Evolutionary conservation across 371 early-diverging fungal genomes (phyloP).

Genomic region (Lichtheimia ornata): DNA sequence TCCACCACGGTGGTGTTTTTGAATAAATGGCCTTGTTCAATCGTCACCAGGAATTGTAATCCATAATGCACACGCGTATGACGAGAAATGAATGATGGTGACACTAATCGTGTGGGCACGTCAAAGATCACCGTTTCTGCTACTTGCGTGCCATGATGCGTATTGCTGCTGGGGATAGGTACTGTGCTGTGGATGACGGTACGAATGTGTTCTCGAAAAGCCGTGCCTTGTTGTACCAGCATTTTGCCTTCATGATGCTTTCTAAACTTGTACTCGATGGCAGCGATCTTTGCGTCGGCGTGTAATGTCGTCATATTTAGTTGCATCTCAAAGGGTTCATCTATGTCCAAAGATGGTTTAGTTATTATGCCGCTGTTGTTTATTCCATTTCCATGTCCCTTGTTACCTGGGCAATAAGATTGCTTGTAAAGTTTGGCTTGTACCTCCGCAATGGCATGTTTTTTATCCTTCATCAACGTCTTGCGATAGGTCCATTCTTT

Average conservation of each 20-base stretch:
- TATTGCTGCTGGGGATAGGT: slow-evolving; percentile 13
- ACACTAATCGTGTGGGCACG: slow-evolving; percentile 48
- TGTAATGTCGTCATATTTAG: slow-evolving; percentile 25
- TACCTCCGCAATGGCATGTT: slow-evolving; percentile 31
- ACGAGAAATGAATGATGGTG: slow-evolving; percentile 42
- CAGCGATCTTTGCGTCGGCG: slow-evolving; percentile 32
- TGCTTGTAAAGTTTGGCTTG: slow-evolving; percentile 39
- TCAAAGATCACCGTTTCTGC: slow-evolving; percentile 32
- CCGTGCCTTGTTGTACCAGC: slow-evolving; percentile 46
- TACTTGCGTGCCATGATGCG: neutral
- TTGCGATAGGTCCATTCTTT: slow-evolving; percentile 40
- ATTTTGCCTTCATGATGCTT: slow-evolving; percentile 54
- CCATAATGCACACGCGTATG: slow-evolving; percentile 51
- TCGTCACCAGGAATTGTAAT: slow-evolving; percentile 25
- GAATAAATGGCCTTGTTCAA: slow-evolving; percentile 40
- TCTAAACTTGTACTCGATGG: slow-evolving; percentile 36
- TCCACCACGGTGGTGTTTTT: slow-evolving; percentile 29
- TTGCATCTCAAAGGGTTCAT: slow-evolving; percentile 48
- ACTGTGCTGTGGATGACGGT: slow-evolving; percentile 28
- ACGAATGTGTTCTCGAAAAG: slow-evolving; percentile 36
- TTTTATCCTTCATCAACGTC: slow-evolving; percentile 37
- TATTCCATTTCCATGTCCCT: neutral
- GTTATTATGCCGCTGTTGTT: neutral
- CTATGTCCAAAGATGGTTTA: slow-evolving; percentile 15
- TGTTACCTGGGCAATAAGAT: slow-evolving; percentile 48